Base-by-base conservation (phyloP, 352 stramenopile genomes). In the Globisporangium okanoganense region DNA sequence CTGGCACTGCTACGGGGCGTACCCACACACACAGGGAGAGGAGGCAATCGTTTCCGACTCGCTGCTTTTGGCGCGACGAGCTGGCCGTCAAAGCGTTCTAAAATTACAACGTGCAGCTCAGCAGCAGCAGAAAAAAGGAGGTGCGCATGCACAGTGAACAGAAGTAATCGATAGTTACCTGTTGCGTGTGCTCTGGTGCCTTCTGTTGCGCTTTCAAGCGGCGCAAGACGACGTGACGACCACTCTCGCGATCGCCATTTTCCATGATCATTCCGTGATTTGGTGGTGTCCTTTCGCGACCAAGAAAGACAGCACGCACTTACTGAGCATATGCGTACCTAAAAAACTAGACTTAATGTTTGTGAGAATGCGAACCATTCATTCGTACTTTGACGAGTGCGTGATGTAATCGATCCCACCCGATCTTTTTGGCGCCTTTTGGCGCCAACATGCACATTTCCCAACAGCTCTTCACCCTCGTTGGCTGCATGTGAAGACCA, bases 271-370 rank as follows among this genome's bases (percentile, higher is more conserved):
- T 48, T 48, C 41, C 41, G 24, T 49, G 43, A 25, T 29, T 27
- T 22, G 9, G 43, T 49, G n/a, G 43, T 27, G 35, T 51, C 44
- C 49, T 56, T 56, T 56, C 49, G n/a, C 29, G 49, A 18, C 25
- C 16, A 56, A 43, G 43, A 43, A 51, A 14, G 24, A 20, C 45
- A 51, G 27, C 18, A 2, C 45, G 45, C 45, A 51, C 45, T 51
- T 51, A 33, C 12, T 20, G 5, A 9, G n/a, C 6, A 29, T n/a
- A 29, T 29, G n/a, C 49, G 49, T 27, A 56, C 49, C n/a, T 56
- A 25, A 9, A 1, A 7, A 41, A n/a, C 1, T 14, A 41, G 13
- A 14, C 14, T 25, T 27, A 4, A 1, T 16, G 3, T 43, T 56
- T 56, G 49, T 56, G 43, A 20, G 29, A 1, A 0, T 20, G n/a